Evolutionary conservation across 176 grass and related monocot species (phyloP).

Genomic region (Microstegium vimineum): DNA sequence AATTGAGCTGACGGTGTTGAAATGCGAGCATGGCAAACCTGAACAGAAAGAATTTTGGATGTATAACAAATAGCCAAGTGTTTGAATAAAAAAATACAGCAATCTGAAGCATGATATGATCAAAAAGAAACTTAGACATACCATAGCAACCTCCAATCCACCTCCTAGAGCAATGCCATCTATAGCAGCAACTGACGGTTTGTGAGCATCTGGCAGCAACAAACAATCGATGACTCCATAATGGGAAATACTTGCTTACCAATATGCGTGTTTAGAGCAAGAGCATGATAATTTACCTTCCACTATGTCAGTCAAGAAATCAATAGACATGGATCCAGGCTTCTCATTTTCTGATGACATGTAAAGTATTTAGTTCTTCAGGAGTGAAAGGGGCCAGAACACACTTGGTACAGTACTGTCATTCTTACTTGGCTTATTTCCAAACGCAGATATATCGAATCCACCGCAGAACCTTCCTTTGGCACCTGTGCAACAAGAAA

Average conservation of each 20-base stretch:
- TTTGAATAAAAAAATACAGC: background rate
- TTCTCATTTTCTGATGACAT: slow-evolving; percentile 48
- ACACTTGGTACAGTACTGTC: background rate
- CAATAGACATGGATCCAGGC: slow-evolving; percentile 46
- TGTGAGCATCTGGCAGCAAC: slow-evolving; percentile 57
- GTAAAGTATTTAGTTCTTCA: background rate
- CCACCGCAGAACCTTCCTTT: slow-evolving; percentile 80
- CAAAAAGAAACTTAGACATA: slow-evolving; percentile 31
- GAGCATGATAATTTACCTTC: slow-evolving; percentile 46
- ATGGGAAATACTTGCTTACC: background rate
- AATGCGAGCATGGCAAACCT: slow-evolving; percentile 82
- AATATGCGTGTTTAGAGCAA: background rate
- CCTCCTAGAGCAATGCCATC: slow-evolving; percentile 86
- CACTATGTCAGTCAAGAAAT: slow-evolving; percentile 55
- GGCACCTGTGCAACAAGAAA: slow-evolving; percentile 34
- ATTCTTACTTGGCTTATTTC: slow-evolving; percentile 49
- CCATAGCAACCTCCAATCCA: slow-evolving; percentile 87
- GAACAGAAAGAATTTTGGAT: background rate
- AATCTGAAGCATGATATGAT: background rate
- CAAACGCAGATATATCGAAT: slow-evolving; percentile 69
- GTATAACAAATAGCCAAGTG: slow-evolving; percentile 15
- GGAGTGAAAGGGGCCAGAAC: background rate
- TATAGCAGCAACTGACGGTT: slow-evolving; percentile 82
- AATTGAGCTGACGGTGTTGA: slow-evolving; percentile 74
- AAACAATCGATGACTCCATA: slow-evolving; percentile 5